These are phyloP conservation scores for Stephanodiscus triporus DNA, from an alignment of 108 stramenopile species.

Conservation along the genomic window DNA sequence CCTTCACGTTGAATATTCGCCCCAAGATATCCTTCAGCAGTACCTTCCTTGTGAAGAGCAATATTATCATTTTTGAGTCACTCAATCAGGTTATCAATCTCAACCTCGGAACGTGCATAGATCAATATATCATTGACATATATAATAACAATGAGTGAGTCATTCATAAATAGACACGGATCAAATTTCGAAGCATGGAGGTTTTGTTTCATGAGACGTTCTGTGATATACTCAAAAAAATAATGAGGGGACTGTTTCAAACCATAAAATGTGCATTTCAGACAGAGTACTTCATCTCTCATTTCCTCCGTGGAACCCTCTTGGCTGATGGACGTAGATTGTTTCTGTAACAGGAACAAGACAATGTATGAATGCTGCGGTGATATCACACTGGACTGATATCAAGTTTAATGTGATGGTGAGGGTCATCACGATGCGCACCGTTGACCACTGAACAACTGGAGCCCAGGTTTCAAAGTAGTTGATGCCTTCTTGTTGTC, in stretches of 20 bases:
- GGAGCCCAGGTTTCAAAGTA: slow-evolving; percentile 54
- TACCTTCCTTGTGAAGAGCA: slow-evolving; percentile 9
- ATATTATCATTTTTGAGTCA: background rate
- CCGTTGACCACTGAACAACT: slow-evolving; percentile 52
- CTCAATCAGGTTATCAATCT: slow-evolving; percentile 16
- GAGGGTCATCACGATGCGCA: slow-evolving; percentile 30
- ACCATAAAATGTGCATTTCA: slow-evolving; percentile 48
- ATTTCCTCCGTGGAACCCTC: slow-evolving; percentile 22
- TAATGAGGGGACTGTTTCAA: slow-evolving; percentile 26
- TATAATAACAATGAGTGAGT: slow-evolving; percentile 29
- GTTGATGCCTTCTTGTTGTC: slow-evolving; percentile 30
- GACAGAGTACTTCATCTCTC: slow-evolving; percentile 13
- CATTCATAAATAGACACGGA: slow-evolving; percentile 53
- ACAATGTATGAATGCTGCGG: slow-evolving; percentile 58
- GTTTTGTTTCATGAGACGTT: slow-evolving; percentile 13
- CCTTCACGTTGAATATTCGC: slow-evolving; percentile 1
- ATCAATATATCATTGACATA: slow-evolving; percentile 55
- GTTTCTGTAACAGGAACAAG: slow-evolving; percentile 23
- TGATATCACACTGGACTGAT: slow-evolving; percentile 32
- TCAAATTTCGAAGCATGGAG: slow-evolving; percentile 35
- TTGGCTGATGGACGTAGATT: slow-evolving; percentile 49
- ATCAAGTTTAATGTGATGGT: background rate
- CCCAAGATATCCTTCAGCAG: slow-evolving; percentile 25
- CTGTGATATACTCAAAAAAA: slow-evolving; percentile 42
- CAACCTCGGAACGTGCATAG: background rate